Percentiles rank a stretch among this genome's conserved stretches.
These are phyloP conservation scores for Fistulinella cinereoalba DNA, from an alignment of 1,284 basidiomycete genomes.

Conservation along the genomic window DNA sequence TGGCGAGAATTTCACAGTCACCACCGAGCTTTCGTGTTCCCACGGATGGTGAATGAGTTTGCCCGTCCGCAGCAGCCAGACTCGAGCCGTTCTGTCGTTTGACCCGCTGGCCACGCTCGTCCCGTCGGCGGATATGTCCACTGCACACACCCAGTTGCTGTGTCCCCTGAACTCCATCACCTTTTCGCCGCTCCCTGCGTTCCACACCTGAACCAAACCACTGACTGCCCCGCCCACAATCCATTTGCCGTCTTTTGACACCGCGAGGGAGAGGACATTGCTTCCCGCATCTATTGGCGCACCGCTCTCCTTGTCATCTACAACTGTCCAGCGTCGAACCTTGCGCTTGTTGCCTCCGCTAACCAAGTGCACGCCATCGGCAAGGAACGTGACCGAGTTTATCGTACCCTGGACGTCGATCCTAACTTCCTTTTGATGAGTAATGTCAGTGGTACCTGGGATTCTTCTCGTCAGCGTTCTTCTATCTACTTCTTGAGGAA, in stretches of 20 bases:
- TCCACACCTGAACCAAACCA: not conserved
- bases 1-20: not conserved
- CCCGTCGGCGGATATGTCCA: too few relatives aligned
- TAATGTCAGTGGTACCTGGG: too few relatives aligned
- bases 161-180: not conserved
- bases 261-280: not conserved
- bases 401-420: too few relatives aligned
- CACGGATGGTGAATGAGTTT: not conserved
- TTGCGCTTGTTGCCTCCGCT: not conserved
- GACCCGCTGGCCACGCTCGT: too few relatives aligned
- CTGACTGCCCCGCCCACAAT: not conserved
- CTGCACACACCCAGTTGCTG: too few relatives aligned
- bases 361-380: not conserved
- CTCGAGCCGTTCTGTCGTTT: not conserved
- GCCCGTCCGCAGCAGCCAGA: not conserved
- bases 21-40: not conserved
- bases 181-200: not conserved
- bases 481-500: too few relatives aligned
- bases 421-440: too few relatives aligned
- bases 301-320: not conserved
- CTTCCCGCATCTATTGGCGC: not conserved
- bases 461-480: too few relatives aligned
- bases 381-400: too few relatives aligned
- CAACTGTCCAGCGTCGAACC: not conserved
- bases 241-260: not conserved